Base-by-base conservation (phyloP, 306 rosid species). In the Pachyrhizus erosus region DNA sequence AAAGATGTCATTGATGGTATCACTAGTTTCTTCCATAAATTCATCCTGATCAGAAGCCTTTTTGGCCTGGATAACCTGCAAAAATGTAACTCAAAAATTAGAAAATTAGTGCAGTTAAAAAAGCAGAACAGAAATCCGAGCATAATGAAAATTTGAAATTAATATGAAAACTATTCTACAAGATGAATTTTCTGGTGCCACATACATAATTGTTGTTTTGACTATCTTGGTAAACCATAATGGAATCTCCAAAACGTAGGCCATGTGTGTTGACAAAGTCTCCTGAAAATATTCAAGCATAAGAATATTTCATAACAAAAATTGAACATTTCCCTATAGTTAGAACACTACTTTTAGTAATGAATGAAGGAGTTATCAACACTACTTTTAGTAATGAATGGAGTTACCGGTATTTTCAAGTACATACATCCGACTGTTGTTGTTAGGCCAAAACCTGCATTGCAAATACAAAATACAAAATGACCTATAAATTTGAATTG, bases 391-490 rank as follows among this genome's bases (percentile, higher is more conserved):
- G 34, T 29, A 42, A 31, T 31, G 31, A 54, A 66, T 73, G 24
- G 52, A 95, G 40, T 37, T 37, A 37, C 99, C 99, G 0, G 99
- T 95, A 24, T 93, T 95, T 78, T 95, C 99, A 33, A 95, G 97
- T n/a, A 95, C 98, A 57, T 95, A 95, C 99, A 95, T 95, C 82
- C 99, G 68, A 73, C 99, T 95, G 21, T 95, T 95, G 89, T 95
- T 95, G 69, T 95, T 95, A 5, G 99, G 99, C 99, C 99, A 95
- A 81, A 86, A 95, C 86, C 99, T 95, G 90, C 87, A 81, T 73
- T 54, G 49, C 33, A 73, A 42, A 77, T 62, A 33, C 52, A 61
- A 23, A 27, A 57, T 9, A 49, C 43, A 67, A n/a, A n/a, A 73
- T 17, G 33, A 58, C 51, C 23, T 43, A 20, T 33, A 4, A n/a